phyloP scores from a whole-genome alignment of 1,284 basidiomycete species.

The Uromyces viciae-fabae region DNA sequence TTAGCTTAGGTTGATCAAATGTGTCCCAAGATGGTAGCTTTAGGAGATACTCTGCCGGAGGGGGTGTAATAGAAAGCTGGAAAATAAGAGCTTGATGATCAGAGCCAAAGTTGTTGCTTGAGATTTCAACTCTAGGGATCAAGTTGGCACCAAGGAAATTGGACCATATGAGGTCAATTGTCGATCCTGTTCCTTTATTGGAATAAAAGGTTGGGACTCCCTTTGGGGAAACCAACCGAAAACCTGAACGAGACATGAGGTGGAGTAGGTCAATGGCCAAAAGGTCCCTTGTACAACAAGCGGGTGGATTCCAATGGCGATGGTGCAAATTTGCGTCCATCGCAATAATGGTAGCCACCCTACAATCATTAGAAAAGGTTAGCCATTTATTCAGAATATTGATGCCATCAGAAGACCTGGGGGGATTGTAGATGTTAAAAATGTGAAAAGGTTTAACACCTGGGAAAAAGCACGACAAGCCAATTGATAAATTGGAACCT shows the following conservation, averaged over 20 bases:
- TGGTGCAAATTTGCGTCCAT: conserved; percentile 21
- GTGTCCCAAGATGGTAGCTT: no score
- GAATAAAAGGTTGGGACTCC: not conserved
- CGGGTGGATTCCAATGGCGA: not conserved
- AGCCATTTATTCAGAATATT: no score
- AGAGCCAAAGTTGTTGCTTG: not conserved
- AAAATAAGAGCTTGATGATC: not conserved
- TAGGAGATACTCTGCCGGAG: no score
- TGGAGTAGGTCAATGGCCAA: not conserved
- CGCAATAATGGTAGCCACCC: not conserved
- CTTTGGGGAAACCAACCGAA: not conserved
- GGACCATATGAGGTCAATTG: not conserved
- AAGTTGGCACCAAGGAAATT: not conserved
- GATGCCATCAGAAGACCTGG: no score
- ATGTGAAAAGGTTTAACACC: not conserved
- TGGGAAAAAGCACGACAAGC: not conserved
- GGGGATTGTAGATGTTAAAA: conserved; percentile 1
- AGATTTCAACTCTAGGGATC: not conserved
- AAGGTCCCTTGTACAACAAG: not conserved
- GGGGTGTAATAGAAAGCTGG: no score
- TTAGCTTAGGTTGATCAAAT: no score
- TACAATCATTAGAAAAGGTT: no score
- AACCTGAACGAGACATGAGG: not conserved
- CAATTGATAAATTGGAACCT: not conserved
- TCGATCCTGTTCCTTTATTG: not conserved